Evolutionary conservation across 768 basidiomycete species (phyloP).

Genomic region (Lactarius sp.): DNA sequence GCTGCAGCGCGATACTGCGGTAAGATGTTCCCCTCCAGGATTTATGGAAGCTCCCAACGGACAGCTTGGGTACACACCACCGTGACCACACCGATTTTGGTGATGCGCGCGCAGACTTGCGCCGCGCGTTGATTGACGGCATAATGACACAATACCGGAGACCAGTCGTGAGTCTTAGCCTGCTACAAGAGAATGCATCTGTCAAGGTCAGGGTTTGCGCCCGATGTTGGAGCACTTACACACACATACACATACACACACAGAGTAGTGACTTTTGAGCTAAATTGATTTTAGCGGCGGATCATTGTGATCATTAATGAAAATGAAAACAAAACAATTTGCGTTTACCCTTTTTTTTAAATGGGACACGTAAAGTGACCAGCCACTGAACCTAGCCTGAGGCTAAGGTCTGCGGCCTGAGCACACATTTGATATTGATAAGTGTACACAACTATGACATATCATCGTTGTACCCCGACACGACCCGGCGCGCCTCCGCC

Average conservation of each 20-base stretch:
- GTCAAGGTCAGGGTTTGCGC: not conserved
- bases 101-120: not conserved
- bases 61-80: not conserved
- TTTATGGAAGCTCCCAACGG: too few relatives aligned
- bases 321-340: not conserved
- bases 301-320: not conserved
- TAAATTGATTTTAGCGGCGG: not conserved
- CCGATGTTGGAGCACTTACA: not conserved
- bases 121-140: not conserved
- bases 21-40: not conserved
- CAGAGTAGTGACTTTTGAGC: not conserved
- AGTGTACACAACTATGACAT: not conserved
- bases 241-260: not conserved
- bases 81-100: not conserved
- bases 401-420: not conserved
- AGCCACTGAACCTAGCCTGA: not conserved
- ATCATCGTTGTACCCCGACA: too few relatives aligned
- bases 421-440: not conserved
- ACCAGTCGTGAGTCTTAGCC: not conserved
- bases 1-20: not conserved
- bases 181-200: not conserved
- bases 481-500: too few relatives aligned
- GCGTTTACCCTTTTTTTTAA: not conserved
- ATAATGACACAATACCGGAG: not conserved
- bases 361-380: not conserved